Evolutionary conservation across 768 basidiomycete genomes (phyloP).

Genomic region (Heimioporus sp.): DNA sequence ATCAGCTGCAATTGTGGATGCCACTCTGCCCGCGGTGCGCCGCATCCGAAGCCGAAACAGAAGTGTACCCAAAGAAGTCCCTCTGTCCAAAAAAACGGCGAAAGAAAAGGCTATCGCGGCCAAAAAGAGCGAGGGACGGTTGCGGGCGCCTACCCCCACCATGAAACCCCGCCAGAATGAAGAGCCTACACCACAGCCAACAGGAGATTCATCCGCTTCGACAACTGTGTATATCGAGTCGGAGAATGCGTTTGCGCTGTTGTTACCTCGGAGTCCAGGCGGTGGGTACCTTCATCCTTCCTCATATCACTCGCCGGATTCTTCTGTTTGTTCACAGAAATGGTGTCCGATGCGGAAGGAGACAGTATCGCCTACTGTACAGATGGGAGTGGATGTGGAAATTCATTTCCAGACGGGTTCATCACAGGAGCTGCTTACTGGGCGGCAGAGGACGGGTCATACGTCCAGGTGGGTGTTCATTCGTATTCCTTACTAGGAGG

Average conservation of each 20-base stretch:
- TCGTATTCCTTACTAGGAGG: too few species aligned
- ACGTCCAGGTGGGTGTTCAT: conserved; percentile 34
- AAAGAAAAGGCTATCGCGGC: not conserved
- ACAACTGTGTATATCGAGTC: conserved; percentile 37
- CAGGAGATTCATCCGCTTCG: conserved; percentile 28
- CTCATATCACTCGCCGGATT: not conserved
- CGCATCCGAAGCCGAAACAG: not conserved
- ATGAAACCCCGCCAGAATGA: conserved; percentile 20
- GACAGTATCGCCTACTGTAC: conserved; percentile 39
- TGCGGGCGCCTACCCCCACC: conserved; percentile 14
- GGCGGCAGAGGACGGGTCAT: conserved; percentile 36
- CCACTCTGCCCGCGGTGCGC: not conserved
- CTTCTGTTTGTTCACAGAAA: conserved; percentile 22
- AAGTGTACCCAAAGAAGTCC: not conserved
- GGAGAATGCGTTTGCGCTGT: conserved; percentile 32
- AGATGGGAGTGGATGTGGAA: conserved; percentile 27
- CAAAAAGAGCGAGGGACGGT: not conserved
- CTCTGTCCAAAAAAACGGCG: not conserved
- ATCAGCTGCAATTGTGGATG: not conserved
- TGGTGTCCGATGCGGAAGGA: conserved; percentile 38
- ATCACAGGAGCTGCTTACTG: conserved; percentile 36
- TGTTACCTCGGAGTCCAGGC: conserved; percentile 31
- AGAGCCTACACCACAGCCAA: conserved; percentile 41
- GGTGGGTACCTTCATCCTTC: conserved; percentile 23
- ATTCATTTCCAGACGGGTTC: conserved; percentile 33